A percentile compares a stretch with the other conserved stretches of the same genome.
phyloP scores from a whole-genome alignment of 495 filamentous ascomycete genomes.

The Margaritispora aquatica region DNA sequence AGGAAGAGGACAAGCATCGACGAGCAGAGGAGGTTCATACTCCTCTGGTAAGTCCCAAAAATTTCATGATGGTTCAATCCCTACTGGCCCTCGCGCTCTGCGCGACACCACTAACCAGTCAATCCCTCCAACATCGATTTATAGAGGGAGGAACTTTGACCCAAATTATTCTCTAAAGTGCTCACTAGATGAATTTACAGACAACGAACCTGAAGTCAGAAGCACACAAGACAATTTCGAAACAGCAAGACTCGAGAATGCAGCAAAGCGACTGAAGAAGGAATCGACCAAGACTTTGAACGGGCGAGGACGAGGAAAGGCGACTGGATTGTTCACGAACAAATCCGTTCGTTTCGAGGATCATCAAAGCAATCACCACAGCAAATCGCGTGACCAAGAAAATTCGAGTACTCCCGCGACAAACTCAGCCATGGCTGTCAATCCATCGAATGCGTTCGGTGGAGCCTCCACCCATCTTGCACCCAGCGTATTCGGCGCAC shows the following conservation, averaged over 20 bases:
- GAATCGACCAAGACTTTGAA: slow-evolving; percentile 11
- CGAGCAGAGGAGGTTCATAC: slow-evolving; percentile 23
- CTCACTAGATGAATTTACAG: slow-evolving; percentile 12
- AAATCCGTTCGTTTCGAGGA: slow-evolving; percentile 17
- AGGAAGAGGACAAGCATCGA: slow-evolving; percentile 22
- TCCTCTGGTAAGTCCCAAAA: slow-evolving; percentile 23
- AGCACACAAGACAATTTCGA: slow-evolving; percentile 19
- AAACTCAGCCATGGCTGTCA: slow-evolving; percentile 14
- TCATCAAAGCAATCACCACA: background rate
- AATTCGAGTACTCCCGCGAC: slow-evolving; percentile 19
- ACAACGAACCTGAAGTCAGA: background rate
- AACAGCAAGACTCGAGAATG: slow-evolving; percentile 22
- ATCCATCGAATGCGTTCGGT: slow-evolving; percentile 3
- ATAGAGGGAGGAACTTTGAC: background rate
- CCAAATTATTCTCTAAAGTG: slow-evolving; percentile 1
- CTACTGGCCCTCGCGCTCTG: slow-evolving; percentile 4
- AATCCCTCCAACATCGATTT: background rate
- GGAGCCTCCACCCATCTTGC: background rate
- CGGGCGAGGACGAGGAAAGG: slow-evolving; percentile 8
- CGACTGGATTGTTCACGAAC: background rate
- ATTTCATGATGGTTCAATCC: background rate
- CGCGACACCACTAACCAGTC: background rate
- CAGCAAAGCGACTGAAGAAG: slow-evolving; percentile 20
- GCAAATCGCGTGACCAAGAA: background rate
- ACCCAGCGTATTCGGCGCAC: background rate